phyloP scores from a whole-genome alignment of 2,329 filamentous ascomycete species.

The Tolypocladium sp. region DNA sequence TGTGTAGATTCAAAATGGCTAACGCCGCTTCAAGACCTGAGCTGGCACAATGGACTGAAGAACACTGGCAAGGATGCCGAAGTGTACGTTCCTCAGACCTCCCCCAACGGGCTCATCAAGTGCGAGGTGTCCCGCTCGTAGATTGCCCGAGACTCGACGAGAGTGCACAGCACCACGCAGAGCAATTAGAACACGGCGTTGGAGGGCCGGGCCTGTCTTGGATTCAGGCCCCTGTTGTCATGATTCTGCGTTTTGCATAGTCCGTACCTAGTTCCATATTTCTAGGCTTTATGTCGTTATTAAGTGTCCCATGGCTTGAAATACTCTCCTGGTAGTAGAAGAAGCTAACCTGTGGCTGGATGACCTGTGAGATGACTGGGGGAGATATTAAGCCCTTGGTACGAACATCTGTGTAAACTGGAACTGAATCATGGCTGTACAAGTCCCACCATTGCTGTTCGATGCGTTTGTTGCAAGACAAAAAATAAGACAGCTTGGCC shows the following conservation, averaged over 20 bases:
- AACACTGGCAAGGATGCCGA: slow-evolving; percentile 95
- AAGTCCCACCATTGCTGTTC: too few species aligned
- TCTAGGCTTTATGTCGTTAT: background rate
- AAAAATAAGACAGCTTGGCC: background rate
- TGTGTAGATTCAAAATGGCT: background rate
- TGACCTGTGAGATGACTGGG: background rate
- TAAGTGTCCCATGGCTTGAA: background rate
- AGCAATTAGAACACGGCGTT: background rate
- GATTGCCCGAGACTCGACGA: slow-evolving; percentile 1
- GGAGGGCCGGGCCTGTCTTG: background rate
- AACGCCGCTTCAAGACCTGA: slow-evolving; percentile 54
- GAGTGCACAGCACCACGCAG: background rate
- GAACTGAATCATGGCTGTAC: background rate
- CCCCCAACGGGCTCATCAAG: slow-evolving; percentile 92
- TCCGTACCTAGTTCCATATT: background rate
- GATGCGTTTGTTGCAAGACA: background rate
- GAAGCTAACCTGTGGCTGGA: background rate
- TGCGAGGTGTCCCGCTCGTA: slow-evolving; percentile 66
- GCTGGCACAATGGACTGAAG: slow-evolving; percentile 91
- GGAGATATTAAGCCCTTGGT: background rate
- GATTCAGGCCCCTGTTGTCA: background rate
- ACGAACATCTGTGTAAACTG: background rate
- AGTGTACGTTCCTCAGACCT: slow-evolving; percentile 86
- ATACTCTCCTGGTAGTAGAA: too few species aligned
- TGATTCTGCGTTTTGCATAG: background rate